phyloP scores from a whole-genome alignment of 1,139 yeast genomes.

The Zygoascus hellenicus region DNA sequence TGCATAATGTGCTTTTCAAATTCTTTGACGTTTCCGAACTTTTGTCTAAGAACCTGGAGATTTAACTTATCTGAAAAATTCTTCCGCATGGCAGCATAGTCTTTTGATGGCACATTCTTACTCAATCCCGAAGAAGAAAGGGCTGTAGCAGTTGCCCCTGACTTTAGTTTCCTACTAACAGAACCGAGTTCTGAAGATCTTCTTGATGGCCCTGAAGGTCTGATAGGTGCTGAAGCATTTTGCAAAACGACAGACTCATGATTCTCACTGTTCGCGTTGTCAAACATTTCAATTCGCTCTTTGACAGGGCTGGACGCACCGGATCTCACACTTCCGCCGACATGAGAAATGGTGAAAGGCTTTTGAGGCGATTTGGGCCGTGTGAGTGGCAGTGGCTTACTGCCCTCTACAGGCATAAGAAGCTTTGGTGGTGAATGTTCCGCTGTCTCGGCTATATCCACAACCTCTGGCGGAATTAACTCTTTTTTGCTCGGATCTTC shows the following conservation, averaged over 20 bases:
- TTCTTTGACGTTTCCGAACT: conserved; percentile 29
- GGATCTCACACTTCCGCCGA: neutral
- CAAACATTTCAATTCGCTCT: conserved; percentile 4
- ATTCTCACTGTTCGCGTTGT: neutral
- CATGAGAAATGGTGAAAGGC: neutral
- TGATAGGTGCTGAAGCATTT: neutral
- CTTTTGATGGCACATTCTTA: neutral
- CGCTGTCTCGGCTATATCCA: too few relatives aligned
- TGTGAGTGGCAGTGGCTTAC: too few relatives aligned
- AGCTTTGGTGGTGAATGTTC: too few relatives aligned
- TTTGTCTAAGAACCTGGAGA: conserved; percentile 19
- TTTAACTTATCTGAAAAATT: conserved; percentile 19
- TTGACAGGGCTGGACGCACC: conserved; percentile 8
- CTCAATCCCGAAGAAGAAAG: neutral
- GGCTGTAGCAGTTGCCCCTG: too few relatives aligned
- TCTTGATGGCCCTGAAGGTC: neutral
- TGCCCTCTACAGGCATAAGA: too few relatives aligned
- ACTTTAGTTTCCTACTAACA: too few relatives aligned
- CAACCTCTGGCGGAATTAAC: too few relatives aligned
- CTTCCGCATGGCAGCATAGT: conserved; percentile 14
- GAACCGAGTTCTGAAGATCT: neutral
- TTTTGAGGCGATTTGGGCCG: too few relatives aligned
- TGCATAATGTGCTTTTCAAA: conserved; percentile 28
- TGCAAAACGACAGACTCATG: too few relatives aligned
- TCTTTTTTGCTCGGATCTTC: too few relatives aligned